Conservation (phyloP, 768 basidiomycete genomes). For the Thelephora aurantiotincta region DNA sequence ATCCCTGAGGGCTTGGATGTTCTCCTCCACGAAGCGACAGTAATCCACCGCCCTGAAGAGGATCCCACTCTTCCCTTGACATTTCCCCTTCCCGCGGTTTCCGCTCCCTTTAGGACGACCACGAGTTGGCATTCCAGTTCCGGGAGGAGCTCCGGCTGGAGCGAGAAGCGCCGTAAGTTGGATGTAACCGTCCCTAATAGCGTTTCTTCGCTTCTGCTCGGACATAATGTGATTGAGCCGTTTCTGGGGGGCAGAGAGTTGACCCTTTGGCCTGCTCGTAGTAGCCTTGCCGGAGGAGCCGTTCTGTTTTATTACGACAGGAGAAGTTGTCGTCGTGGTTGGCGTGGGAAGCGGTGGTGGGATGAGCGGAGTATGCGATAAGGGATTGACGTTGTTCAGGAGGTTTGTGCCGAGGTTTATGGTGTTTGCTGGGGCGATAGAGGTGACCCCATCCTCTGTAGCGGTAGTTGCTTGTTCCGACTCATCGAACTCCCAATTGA, state of each 20-base stretch:
- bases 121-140: conserved; percentile 56
- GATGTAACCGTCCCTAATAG: conserved; percentile 81
- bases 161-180: conserved; percentile 73
- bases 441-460: background rate
- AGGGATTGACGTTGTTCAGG: background rate
- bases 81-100: conserved; percentile 36
- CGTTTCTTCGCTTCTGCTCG: conserved; percentile 86
- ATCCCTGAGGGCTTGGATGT: conserved; percentile 49
- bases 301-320: too few species aligned
- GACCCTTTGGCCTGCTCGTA: conserved; percentile 29
- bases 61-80: conserved; percentile 83
- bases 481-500: conserved; percentile 48
- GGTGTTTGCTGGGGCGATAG: background rate
- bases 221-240: conserved; percentile 89
- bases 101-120: conserved; percentile 75
- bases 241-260: conserved; percentile 76
- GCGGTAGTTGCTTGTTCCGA: conserved; percentile 11
- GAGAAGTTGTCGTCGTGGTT: conserved; percentile 19
- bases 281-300: conserved; percentile 13
- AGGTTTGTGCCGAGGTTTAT: background rate
- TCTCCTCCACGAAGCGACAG: conserved; percentile 76
- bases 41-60: conserved; percentile 81
- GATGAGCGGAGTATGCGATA: conserved; percentile 13
- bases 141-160: conserved; percentile 57
- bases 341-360: conserved; percentile 28